These are phyloP conservation scores for Lagenaria siceraria DNA, from an alignment of 306 rosid genomes.

Conservation along the genomic window DNA sequence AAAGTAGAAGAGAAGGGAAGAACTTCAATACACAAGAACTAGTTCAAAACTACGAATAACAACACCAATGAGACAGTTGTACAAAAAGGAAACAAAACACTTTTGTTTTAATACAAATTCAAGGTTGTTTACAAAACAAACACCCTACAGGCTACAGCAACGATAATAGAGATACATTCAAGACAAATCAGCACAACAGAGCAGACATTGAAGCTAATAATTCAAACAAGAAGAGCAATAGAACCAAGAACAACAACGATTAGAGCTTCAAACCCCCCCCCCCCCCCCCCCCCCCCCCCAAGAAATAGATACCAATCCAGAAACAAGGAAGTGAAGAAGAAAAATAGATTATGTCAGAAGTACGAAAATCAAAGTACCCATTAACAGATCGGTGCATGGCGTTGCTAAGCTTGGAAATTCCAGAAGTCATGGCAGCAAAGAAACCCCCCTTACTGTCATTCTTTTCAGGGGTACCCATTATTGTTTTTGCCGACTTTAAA, in stretches of 20 bases:
- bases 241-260: background rate
- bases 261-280: background rate
- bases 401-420: constrained; percentile 52
- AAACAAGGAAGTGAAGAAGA: background rate
- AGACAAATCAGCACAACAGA: background rate
- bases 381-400: constrained; percentile 91
- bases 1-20: background rate
- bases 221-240: background rate
- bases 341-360: background rate
- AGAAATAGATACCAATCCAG: background rate
- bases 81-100: background rate
- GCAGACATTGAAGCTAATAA: background rate
- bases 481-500: constrained; percentile 19
- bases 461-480: constrained; percentile 54
- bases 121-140: background rate
- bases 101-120: background rate
- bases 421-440: constrained; percentile 61
- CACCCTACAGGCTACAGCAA: background rate
- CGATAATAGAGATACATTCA: background rate
- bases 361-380: constrained; percentile 39
- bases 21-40: background rate
- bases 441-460: constrained; percentile 56
- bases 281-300: background rate
- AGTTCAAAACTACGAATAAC: background rate
- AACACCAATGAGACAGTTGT: background rate